Base-by-base conservation (phyloP, 192 early-diverging fungal genomes). In the Linnemannia exigua region DNA sequence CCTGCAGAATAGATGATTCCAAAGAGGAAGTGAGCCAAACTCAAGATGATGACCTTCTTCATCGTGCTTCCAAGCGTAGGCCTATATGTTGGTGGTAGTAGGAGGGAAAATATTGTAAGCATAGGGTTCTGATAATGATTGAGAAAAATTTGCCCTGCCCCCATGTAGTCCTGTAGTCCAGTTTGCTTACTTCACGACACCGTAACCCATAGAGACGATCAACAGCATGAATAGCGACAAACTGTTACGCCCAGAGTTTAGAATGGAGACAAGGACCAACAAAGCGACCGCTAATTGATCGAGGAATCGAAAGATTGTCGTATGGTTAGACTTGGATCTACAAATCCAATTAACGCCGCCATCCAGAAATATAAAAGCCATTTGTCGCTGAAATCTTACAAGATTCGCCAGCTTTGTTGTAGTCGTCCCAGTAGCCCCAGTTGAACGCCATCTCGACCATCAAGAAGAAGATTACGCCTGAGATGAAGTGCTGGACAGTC, bases 161-260 rank as follows among this genome's bases (percentile, higher is more conserved):
- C 7, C 2, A n/a, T 28, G 25, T 28, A 44, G 41, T 9, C 9
- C 9, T 7, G 58, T 61, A 0, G 2, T 22, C 1, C 25, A 38
- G 46, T 25, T 17, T 14, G 50, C 88, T 81, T 91, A 95, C 95
- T 94, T 94, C 31, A 99, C 97, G 28, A 99, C 98, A 61, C 98
- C 97, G 87, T 98, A 99, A 35, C 98, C 98, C 80, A 99, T 94
- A 8, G 95, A 93, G 12, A 98, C 97, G 66, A 99, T 96, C 58
- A 99, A 90, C 1, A 99, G 91, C 94, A 99, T 97, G 78, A 99
- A 99, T 82, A 99, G 96, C 3, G 98, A 98, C 54, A 99, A 87
- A 74, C 95, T 96, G 87, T 97, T 98, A 75, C 98, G 89, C 14
- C 94, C 97, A 11, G 97, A 94, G 84, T 97, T 97, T 25, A 99